Evolutionary conservation across 1,284 basidiomycete genomes (phyloP).

Genomic region (Ganoderma boninense): DNA sequence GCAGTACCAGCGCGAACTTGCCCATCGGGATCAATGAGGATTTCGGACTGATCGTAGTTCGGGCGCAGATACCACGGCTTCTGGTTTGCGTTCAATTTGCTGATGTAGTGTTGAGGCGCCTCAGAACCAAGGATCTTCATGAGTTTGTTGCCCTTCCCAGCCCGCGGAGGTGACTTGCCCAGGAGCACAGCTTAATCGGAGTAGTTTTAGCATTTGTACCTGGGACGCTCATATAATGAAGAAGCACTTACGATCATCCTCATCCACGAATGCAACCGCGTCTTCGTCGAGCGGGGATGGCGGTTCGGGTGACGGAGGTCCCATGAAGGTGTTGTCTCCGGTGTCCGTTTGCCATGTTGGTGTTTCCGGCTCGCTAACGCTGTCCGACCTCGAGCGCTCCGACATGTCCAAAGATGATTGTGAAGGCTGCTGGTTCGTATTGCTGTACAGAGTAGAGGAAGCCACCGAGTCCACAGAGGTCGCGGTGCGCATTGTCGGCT

Average conservation of each 20-base stretch:
- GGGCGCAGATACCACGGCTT: constrained; percentile 90
- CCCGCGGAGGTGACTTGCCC: constrained; percentile 46
- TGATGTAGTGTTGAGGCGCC: constrained; percentile 55
- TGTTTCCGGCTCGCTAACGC: constrained; percentile 37
- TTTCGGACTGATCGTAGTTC: constrained; percentile 82
- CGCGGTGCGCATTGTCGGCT: constrained; percentile 38
- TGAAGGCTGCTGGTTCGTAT: constrained; percentile 37
- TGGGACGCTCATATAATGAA: neutral
- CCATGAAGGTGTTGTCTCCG: constrained; percentile 30
- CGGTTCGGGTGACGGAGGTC: constrained; percentile 25
- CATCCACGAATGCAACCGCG: constrained; percentile 39
- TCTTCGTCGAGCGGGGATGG: constrained; percentile 37
- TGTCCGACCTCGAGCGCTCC: constrained; percentile 38
- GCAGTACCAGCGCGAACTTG: constrained; percentile 90
- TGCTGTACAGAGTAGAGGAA: constrained; percentile 36
- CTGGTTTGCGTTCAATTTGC: constrained; percentile 59
- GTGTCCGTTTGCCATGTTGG: constrained; percentile 40
- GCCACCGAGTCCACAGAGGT: constrained; percentile 29
- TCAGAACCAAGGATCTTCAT: constrained; percentile 83
- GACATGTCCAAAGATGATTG: constrained; percentile 39
- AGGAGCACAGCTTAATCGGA: constrained; percentile 29
- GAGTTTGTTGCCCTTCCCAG: constrained; percentile 65
- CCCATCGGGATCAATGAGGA: constrained; percentile 86
- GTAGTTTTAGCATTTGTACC: neutral
- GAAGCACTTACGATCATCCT: constrained; percentile 45